Conservation (phyloP, 371 early-diverging fungal species). For the Parasitella parasitica region DNA sequence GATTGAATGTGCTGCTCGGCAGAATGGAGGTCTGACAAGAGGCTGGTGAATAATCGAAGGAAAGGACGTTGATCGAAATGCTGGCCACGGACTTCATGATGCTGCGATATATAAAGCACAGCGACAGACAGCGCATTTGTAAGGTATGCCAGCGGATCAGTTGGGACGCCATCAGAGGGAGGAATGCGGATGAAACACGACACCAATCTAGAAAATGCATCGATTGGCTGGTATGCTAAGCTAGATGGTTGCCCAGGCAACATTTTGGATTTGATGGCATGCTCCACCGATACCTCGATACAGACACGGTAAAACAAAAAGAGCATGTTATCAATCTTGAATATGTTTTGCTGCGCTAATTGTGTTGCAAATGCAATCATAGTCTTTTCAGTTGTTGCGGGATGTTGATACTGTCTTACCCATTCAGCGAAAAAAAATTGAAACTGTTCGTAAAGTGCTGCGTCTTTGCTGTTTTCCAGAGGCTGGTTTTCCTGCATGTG, state of each 20-base stretch:
- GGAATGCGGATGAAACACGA: slow-evolving; percentile 50
- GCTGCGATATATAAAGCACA: slow-evolving; percentile 77
- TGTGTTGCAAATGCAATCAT: slow-evolving; percentile 65
- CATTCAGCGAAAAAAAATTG: slow-evolving; percentile 81
- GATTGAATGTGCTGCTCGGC: slow-evolving; percentile 65
- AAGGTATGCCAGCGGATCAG: slow-evolving; percentile 58
- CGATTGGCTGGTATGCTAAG: slow-evolving; percentile 71
- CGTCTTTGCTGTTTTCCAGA: slow-evolving; percentile 18
- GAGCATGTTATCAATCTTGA: slow-evolving; percentile 69
- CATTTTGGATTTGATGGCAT: slow-evolving; percentile 64
- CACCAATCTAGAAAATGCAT: slow-evolving; percentile 81
- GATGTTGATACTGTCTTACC: slow-evolving; percentile 82
- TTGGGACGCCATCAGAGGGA: slow-evolving; percentile 6
- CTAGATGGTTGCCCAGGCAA: slow-evolving; percentile 41
- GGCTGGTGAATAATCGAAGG: slow-evolving; percentile 83
- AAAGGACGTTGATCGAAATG: slow-evolving; percentile 91
- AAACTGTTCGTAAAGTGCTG: slow-evolving; percentile 65
- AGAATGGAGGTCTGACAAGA: slow-evolving; percentile 78
- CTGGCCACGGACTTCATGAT: slow-evolving; percentile 79
- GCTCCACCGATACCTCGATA: slow-evolving; percentile 79
- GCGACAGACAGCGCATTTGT: slow-evolving; percentile 82
- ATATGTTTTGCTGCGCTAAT: slow-evolving; percentile 74
- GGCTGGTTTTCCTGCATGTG: slow-evolving; percentile 23
- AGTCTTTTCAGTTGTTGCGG: slow-evolving; percentile 75
- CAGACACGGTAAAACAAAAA: slow-evolving; percentile 87